Conservation (phyloP, 2,329 filamentous ascomycete genomes). For the Penicillium sp. region DNA sequence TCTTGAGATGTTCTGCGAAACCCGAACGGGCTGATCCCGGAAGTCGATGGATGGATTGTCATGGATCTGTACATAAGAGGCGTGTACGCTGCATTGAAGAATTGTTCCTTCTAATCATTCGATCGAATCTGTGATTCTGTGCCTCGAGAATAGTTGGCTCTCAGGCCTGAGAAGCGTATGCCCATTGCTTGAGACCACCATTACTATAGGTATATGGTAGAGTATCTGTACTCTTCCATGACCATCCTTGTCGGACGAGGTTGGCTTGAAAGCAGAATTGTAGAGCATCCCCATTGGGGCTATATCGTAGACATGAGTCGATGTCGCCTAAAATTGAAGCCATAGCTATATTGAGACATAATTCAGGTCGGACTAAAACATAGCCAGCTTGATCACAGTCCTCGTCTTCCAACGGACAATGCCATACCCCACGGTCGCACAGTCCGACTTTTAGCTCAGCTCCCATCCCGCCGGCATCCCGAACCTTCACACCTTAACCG, state of each 20-base stretch:
- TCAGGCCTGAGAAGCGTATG: not conserved
- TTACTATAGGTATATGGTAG: not conserved
- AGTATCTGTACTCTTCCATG: not conserved
- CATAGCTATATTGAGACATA: not conserved
- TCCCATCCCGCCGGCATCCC: not conserved
- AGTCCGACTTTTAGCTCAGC: not conserved
- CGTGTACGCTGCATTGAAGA: slow-evolving; percentile 30
- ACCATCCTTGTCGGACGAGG: not conserved
- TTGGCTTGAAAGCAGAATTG: not conserved
- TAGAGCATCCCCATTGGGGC: not conserved
- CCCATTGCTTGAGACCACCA: not conserved
- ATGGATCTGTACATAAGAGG: slow-evolving; percentile 29
- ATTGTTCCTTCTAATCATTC: slow-evolving; percentile 12
- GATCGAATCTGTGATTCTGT: not conserved
- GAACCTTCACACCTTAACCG: not conserved
- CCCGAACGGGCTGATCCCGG: slow-evolving; percentile 12
- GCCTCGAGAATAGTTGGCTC: not conserved
- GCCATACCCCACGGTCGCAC: not conserved
- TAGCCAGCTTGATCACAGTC: not conserved
- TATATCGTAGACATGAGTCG: not conserved
- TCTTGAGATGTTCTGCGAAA: slow-evolving; percentile 7
- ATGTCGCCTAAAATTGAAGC: not conserved
- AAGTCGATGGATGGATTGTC: slow-evolving; percentile 16
- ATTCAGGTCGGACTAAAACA: not conserved
- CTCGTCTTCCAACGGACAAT: not conserved